phyloP scores from a whole-genome alignment of 805 yeast species.

The Yamadazyma phyllophila region DNA sequence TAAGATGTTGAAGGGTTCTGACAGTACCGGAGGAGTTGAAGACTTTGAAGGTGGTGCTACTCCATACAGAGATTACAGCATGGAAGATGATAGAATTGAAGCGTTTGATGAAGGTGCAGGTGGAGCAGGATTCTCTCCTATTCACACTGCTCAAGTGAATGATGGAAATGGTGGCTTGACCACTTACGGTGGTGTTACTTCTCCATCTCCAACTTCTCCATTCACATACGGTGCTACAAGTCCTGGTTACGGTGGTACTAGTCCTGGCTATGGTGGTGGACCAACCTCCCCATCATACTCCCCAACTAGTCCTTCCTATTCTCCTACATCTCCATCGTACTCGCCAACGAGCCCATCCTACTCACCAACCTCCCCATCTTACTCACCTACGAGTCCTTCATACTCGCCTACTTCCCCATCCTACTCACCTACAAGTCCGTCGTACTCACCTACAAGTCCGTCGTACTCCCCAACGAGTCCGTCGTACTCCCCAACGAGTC shows the following conservation, averaged over 20 bases:
- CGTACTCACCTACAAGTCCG: constrained; percentile 60
- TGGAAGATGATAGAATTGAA: constrained; percentile 58
- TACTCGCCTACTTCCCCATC: constrained; percentile 55
- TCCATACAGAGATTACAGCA: constrained; percentile 73
- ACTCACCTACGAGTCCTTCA: constrained; percentile 71
- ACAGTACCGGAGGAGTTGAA: constrained; percentile 31
- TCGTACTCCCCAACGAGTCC: constrained; percentile 74
- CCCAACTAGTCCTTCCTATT: constrained; percentile 69
- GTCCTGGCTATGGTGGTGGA: constrained; percentile 51
- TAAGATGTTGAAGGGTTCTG: constrained; percentile 66
- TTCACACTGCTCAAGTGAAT: constrained; percentile 81
- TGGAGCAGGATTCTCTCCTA: constrained; percentile 88
- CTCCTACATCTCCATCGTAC: constrained; percentile 59
- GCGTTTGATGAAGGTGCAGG: constrained; percentile 66
- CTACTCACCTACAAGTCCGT: constrained; percentile 58
- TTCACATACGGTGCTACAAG: constrained; percentile 49
- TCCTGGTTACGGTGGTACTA: constrained; percentile 58
- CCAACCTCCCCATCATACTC: constrained; percentile 69
- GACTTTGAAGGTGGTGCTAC: constrained; percentile 74
- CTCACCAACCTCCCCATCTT: constrained; percentile 65
- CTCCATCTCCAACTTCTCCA: constrained; percentile 55
- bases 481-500: constrained; percentile 70
- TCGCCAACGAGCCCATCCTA: constrained; percentile 76
- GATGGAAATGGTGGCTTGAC: constrained; percentile 79
- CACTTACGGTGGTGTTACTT: constrained; percentile 72